Base-by-base conservation (phyloP, 768 basidiomycete genomes). In the Dacryopinax spathularia region DNA sequence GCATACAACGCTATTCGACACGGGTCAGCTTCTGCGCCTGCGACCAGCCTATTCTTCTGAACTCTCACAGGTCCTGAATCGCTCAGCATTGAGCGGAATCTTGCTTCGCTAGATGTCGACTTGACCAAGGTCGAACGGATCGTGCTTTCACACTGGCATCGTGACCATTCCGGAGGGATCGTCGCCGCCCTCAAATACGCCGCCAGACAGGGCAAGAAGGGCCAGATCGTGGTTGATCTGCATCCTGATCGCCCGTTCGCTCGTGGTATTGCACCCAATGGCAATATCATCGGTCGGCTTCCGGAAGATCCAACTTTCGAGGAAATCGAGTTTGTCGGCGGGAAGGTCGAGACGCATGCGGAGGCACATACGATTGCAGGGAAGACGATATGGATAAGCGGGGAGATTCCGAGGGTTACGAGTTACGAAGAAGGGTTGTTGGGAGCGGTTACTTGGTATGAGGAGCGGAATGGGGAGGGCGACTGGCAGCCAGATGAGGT, bases 231-330 rank as follows among this genome's bases (percentile, higher is more conserved):
- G 64, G 81, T 88, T 15, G 91, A 93, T 70, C 76, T 89, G 29
- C 91, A 92, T 71, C 90, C 89, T 0, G 79, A 82, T 68, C 81
- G 88, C 12, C 90, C 91, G 1, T 73, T 81, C 59, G 82, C 84
- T 15, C 80, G 90, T 7, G 91, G 88, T 0, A 86, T 91, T 63
- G 84, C 87, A 0, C 81, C 82, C 2, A 82, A 73, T 56, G 80
- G 82, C 64, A 84, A 78, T 34, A 77, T 87, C 34, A 74, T 87
- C 18, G 79, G 79, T 44, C 76, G 84, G 3, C 72, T 92, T 16
- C 82, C 87, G 1, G 74, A 73, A 2, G 90, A 91, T 70, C 91
- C 90, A 15, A 82, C 82, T 5, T 86, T 90, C 66, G 81, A 82
- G 36, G 77, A 81, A 70, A 86, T 93, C 41, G 73, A 79, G 66